Percentiles rank a stretch among this genome's conserved stretches.
Conservation (phyloP, 2,329 filamentous ascomycete genomes). For the Juglanconis juglandina region DNA sequence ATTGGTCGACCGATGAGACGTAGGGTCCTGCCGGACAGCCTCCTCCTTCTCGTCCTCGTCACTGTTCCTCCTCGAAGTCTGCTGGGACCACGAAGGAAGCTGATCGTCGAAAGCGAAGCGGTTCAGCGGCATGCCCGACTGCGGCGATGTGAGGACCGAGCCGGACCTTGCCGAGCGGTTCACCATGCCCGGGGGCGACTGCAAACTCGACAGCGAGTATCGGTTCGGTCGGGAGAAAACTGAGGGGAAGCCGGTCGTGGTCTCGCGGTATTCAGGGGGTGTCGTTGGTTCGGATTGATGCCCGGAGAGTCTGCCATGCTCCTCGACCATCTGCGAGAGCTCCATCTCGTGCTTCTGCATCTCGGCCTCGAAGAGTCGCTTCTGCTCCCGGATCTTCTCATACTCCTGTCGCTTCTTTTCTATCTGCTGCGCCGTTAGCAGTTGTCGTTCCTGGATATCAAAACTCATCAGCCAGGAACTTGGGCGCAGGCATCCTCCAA, state of each 20-base stretch:
- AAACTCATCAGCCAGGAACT: conserved; percentile 14
- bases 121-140: conserved; percentile 55
- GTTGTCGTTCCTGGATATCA: background rate
- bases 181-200: conserved; percentile 73
- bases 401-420: conserved; percentile 93
- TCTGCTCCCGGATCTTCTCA: conserved; percentile 85
- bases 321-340: conserved; percentile 78
- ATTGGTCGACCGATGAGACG: conserved; percentile 69
- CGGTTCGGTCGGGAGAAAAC: conserved; percentile 81
- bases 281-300: conserved; percentile 95
- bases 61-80: conserved; percentile 82
- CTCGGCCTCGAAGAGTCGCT: conserved; percentile 84
- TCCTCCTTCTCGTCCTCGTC: conserved; percentile 86
- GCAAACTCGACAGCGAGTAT: conserved; percentile 84
- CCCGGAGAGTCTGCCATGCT: conserved; percentile 64
- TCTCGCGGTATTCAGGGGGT: conserved; percentile 86
- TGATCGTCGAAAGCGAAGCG: conserved; percentile 60
- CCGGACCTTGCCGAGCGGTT: conserved; percentile 72
- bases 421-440: conserved; percentile 52
- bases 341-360: conserved; percentile 86
- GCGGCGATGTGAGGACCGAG: conserved; percentile 77
- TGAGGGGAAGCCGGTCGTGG: conserved; percentile 65
- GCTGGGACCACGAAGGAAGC: conserved; percentile 79
- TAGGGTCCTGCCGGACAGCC: conserved; percentile 65
- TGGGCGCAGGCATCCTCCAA: background rate